Percentiles rank a stretch among this genome's conserved stretches.
These are phyloP conservation scores for Aristolochia californica DNA, from an alignment of 164 flowering plant genomes.

Conservation along the genomic window DNA sequence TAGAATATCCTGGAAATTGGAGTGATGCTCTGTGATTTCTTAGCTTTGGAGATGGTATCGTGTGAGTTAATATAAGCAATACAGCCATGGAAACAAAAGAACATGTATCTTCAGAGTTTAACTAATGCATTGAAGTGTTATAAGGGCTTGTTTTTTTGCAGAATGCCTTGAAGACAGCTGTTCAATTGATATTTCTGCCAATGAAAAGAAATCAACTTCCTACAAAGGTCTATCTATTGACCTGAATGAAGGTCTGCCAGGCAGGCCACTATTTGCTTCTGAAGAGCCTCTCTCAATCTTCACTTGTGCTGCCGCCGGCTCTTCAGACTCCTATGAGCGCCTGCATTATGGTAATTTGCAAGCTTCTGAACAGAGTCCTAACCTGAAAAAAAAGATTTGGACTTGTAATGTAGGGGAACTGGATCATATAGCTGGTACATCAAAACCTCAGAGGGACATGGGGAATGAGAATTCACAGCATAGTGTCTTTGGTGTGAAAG, in stretches of 20 bases:
- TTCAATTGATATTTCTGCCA: neutral
- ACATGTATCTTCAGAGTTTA: too few relatives aligned
- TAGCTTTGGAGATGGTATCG: too few relatives aligned
- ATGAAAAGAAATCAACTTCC: conserved; percentile 6
- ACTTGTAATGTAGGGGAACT: neutral
- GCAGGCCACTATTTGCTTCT: conserved; percentile 19
- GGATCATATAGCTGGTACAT: neutral
- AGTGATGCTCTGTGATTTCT: too few relatives aligned
- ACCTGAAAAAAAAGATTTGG: neutral
- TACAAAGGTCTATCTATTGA: conserved; percentile 13
- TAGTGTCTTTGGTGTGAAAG: conserved; percentile 3
- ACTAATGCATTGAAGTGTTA: too few relatives aligned
- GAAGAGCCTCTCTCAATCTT: neutral
- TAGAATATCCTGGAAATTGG: too few relatives aligned
- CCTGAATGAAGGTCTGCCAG: conserved; percentile 28
- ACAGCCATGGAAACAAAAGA: too few relatives aligned
- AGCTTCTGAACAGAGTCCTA: neutral
- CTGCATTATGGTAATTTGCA: neutral
- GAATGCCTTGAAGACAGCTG: conserved; percentile 11
- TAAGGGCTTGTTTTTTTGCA: conserved; percentile 12
- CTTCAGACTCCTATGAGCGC: neutral
- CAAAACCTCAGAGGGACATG: neutral
- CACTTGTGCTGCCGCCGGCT: neutral
- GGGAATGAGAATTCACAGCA: neutral
- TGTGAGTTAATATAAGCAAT: too few relatives aligned